phyloP scores from a whole-genome alignment of 129 eudicot species.

The Glebionis coronaria region DNA sequence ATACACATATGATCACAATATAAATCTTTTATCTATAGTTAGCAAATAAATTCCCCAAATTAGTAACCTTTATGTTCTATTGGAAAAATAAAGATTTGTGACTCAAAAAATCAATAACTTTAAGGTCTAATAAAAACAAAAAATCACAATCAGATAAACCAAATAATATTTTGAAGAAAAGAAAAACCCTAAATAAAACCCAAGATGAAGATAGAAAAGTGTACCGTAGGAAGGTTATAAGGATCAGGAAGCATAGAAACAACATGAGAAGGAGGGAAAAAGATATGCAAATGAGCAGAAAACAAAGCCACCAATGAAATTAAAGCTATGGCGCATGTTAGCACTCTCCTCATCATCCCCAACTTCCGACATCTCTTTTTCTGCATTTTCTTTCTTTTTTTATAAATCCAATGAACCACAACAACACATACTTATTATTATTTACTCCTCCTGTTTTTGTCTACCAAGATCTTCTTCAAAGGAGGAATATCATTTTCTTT shows the following conservation, averaged over 20 bases:
- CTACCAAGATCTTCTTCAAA: constrained; percentile 41
- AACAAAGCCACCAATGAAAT: constrained; percentile 63
- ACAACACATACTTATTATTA: neutral
- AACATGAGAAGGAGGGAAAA: constrained; percentile 52
- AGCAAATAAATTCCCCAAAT: neutral
- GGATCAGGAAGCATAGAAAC: constrained; percentile 62
- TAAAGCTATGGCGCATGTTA: constrained; percentile 61
- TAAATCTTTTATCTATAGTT: neutral
- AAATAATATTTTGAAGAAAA: constrained; percentile 9
- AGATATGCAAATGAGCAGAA: constrained; percentile 58
- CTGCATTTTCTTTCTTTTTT: constrained; percentile 36
- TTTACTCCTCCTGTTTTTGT: constrained; percentile 18
- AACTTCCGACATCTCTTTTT: constrained; percentile 58
- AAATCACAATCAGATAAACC: neutral
- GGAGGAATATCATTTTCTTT: constrained; percentile 6
- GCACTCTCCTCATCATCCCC: constrained; percentile 57
- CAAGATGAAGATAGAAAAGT: neutral
- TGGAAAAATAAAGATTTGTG: no score
- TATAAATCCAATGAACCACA: constrained; percentile 16
- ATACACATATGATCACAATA: neutral
- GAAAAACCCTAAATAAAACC: constrained; percentile 31
- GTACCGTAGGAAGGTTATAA: constrained; percentile 56
- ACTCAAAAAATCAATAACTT: constrained; percentile 6
- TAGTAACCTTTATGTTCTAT: no score
- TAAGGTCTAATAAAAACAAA: constrained; percentile 2